Evolutionary conservation across 2,329 filamentous ascomycete species (phyloP).

Genomic region (Colletotrichum horii): DNA sequence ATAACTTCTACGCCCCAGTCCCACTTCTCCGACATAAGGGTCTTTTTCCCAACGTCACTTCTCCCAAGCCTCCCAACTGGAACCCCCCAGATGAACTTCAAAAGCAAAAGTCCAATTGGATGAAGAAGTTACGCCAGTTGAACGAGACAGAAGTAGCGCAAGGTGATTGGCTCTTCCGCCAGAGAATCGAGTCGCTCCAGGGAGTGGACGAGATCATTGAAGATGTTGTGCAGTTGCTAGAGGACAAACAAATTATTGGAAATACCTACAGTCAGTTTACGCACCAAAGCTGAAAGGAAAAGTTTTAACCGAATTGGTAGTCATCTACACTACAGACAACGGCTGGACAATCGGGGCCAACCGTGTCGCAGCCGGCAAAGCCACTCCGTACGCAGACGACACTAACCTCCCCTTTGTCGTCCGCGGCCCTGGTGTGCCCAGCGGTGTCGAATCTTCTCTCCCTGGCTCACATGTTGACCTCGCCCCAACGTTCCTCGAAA

Average conservation of each 20-base stretch:
- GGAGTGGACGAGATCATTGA: conserved; percentile 38
- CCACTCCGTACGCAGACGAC: conserved; percentile 32
- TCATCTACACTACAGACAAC: conserved; percentile 32
- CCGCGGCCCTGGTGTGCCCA: conserved; percentile 29
- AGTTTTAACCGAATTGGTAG: background rate
- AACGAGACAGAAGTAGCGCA: conserved; percentile 22
- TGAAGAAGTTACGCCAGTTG: conserved; percentile 22
- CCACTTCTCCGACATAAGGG: conserved; percentile 10
- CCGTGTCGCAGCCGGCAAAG: conserved; percentile 31
- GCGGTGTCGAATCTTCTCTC: conserved; percentile 22
- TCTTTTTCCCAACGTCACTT: conserved; percentile 22
- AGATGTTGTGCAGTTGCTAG: conserved; percentile 32
- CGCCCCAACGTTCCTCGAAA: conserved; percentile 32
- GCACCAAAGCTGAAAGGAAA: background rate
- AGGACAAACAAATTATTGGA: conserved; percentile 27
- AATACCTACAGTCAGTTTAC: conserved; percentile 27
- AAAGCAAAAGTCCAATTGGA: conserved; percentile 23
- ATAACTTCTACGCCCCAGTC: background rate
- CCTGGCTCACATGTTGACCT: conserved; percentile 31
- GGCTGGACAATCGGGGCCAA: conserved; percentile 33
- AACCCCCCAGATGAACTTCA: conserved; percentile 26
- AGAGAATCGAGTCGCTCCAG: conserved; percentile 27
- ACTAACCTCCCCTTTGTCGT: conserved; percentile 34
- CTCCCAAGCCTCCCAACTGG: conserved; percentile 26
- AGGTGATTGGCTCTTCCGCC: conserved; percentile 23